Conservation (phyloP, 2,329 filamentous ascomycete species). For the Apiospora phragmitis region DNA sequence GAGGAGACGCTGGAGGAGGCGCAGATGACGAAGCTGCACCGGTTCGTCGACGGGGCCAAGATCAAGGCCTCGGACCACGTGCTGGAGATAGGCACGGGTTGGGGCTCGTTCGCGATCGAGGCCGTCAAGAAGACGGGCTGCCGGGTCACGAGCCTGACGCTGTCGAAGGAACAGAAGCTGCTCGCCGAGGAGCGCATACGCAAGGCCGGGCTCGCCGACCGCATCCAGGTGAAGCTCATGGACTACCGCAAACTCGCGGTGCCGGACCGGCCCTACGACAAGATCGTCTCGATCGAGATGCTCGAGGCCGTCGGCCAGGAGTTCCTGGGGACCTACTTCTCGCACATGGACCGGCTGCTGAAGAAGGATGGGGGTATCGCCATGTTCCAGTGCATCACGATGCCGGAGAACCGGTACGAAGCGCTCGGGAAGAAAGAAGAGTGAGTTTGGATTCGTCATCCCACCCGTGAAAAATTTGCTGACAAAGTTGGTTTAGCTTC, state of each 20-base stretch:
- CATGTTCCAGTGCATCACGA: slow-evolving; percentile 77
- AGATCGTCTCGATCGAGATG: slow-evolving; percentile 77
- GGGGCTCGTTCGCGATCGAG: slow-evolving; percentile 73
- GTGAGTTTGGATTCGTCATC: slow-evolving; percentile 34
- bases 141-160: slow-evolving; percentile 66
- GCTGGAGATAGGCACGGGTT: slow-evolving; percentile 74
- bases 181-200: slow-evolving; percentile 66
- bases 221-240: slow-evolving; percentile 64
- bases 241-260: slow-evolving; percentile 66
- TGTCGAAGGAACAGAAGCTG: slow-evolving; percentile 68
- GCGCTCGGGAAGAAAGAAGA: slow-evolving; percentile 67
- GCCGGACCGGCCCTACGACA: slow-evolving; percentile 61
- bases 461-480: neutral
- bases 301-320: slow-evolving; percentile 71
- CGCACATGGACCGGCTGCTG: slow-evolving; percentile 60
- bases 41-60: slow-evolving; percentile 64
- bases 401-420: slow-evolving; percentile 68
- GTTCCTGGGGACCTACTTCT: slow-evolving; percentile 68
- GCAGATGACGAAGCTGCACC: slow-evolving; percentile 65
- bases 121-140: slow-evolving; percentile 68
- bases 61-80: slow-evolving; percentile 68
- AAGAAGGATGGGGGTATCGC: slow-evolving; percentile 67
- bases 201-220: slow-evolving; percentile 57
- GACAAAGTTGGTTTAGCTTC: slow-evolving; percentile 46
- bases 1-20: slow-evolving; percentile 64